Percentiles rank a stretch among this genome's conserved stretches.
Evolutionary conservation across 345 rosid species (phyloP).

Genomic region (Murraya koenigii): DNA sequence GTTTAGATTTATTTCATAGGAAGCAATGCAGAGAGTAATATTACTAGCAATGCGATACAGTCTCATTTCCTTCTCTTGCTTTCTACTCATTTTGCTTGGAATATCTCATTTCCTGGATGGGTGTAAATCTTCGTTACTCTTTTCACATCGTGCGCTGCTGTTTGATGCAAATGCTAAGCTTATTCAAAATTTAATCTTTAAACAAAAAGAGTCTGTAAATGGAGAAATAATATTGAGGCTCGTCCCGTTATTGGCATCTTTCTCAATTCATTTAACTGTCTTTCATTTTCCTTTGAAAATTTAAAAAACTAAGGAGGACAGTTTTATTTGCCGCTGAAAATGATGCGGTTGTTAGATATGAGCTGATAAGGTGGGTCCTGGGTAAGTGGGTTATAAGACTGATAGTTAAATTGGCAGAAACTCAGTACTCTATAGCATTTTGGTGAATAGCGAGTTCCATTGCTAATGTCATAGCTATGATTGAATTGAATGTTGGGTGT

Average conservation of each 20-base stretch:
- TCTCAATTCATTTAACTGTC: neutral
- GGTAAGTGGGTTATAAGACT: no score
- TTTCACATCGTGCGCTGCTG: neutral
- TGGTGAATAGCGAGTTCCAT: conserved; percentile 15
- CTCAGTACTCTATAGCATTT: neutral
- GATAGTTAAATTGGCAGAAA: neutral
- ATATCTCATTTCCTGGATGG: neutral
- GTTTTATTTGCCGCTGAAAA: neutral
- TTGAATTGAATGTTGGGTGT: neutral
- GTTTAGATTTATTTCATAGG: neutral
- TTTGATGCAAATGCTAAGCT: neutral
- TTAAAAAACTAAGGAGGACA: neutral
- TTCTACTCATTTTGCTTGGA: no score
- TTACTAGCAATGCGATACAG: neutral
- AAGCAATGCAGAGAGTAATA: neutral
- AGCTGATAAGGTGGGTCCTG: conserved; percentile 6
- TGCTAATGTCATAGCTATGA: neutral
- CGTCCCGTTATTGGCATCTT: neutral
- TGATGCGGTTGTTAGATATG: conserved; percentile 1
- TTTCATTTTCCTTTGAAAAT: neutral
- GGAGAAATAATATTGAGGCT: neutral
- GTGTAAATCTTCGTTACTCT: neutral
- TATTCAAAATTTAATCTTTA: neutral
- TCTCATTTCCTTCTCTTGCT: no score
- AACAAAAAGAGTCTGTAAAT: neutral